phyloP scores from a whole-genome alignment of 331 rosid species.

The Quercus phellos region DNA sequence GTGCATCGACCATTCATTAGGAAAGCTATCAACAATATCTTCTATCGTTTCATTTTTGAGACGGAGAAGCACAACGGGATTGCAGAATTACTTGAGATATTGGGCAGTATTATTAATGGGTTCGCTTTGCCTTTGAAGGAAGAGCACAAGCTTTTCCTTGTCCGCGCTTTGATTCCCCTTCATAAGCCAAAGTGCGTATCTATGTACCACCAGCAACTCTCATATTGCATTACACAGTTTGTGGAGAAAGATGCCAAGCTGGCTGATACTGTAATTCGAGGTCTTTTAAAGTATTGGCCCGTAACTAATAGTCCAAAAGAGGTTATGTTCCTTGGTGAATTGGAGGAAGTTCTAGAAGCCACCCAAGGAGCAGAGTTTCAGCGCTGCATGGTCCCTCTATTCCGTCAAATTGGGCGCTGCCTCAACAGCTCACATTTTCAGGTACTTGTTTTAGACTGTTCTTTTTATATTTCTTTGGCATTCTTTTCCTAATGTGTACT shows the following conservation, averaged over 20 bases:
- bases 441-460: conserved; percentile 30
- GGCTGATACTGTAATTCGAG: conserved; percentile 69
- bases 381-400: conserved; percentile 71
- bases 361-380: conserved; percentile 68
- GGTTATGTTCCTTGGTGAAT: conserved; percentile 73
- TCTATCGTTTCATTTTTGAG: conserved; percentile 68
- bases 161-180: conserved; percentile 66
- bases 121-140: conserved; percentile 83
- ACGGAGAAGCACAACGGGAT: conserved; percentile 77
- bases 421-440: conserved; percentile 77
- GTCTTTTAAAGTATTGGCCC: conserved; percentile 80
- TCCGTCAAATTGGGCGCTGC: conserved; percentile 60
- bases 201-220: conserved; percentile 69
- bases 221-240: conserved; percentile 68
- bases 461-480: background rate
- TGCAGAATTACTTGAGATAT: conserved; percentile 70
- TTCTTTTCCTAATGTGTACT: too few species aligned
- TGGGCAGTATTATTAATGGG: conserved; percentile 77
- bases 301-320: conserved; percentile 76
- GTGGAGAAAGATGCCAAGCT: conserved; percentile 82
- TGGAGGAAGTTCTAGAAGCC: conserved; percentile 77
- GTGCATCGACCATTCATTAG: conserved; percentile 77
- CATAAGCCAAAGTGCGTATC: conserved; percentile 70
- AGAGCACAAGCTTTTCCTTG: conserved; percentile 80
- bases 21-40: conserved; percentile 65